Evolutionary conservation across 2,329 filamentous ascomycete genomes (phyloP).

Genomic region (Colletotrichum tropicicola): DNA sequence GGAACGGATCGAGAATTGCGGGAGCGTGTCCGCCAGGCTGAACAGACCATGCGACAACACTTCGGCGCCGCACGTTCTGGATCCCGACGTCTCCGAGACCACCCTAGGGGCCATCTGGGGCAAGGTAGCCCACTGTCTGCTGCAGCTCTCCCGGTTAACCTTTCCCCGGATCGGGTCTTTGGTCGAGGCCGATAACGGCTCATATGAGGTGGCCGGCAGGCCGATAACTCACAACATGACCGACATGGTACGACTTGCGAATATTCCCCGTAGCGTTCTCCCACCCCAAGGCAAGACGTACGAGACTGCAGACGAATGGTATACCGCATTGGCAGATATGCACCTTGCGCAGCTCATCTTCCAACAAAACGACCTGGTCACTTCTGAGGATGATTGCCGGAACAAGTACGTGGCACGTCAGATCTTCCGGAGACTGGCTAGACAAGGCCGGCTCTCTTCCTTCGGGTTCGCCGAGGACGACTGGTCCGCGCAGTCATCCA

Average conservation of each 20-base stretch:
- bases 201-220: conserved; percentile 39
- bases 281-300: conserved; percentile 35
- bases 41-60: not conserved
- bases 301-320: conserved; percentile 44
- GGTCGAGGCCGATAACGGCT: conserved; percentile 33
- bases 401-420: conserved; percentile 42
- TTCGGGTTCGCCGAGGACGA: conserved; percentile 12
- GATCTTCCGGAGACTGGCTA: conserved; percentile 11
- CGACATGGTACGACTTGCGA: conserved; percentile 41
- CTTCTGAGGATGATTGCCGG: conserved; percentile 41
- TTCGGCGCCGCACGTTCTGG: not conserved
- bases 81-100: conserved; percentile 36
- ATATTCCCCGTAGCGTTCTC: conserved; percentile 34
- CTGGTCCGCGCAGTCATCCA: not conserved
- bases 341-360: conserved; percentile 45
- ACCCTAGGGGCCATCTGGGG: conserved; percentile 42
- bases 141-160: conserved; percentile 44
- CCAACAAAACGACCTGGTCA: conserved; percentile 46
- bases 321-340: conserved; percentile 44
- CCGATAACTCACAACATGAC: conserved; percentile 54
- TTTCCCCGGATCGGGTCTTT: conserved; percentile 52
- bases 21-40: conserved; percentile 34
- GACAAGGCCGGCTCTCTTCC: not conserved
- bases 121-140: conserved; percentile 47
- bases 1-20: conserved; percentile 34